These are phyloP conservation scores for Diaporthe ilicicola DNA, from an alignment of 2,329 filamentous ascomycete species.

Conservation along the genomic window DNA sequence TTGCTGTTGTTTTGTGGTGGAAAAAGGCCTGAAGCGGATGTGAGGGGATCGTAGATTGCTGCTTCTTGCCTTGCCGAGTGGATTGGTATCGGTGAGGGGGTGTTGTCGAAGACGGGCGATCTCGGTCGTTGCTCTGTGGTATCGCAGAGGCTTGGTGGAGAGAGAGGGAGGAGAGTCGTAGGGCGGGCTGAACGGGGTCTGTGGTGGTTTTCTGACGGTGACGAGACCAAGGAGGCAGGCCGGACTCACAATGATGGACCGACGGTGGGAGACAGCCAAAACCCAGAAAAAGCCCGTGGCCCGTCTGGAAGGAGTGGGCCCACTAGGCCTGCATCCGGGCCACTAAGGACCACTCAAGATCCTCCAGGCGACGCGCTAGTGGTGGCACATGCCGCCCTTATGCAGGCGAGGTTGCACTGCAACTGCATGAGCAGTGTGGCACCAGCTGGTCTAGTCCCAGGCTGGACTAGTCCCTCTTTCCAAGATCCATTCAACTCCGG, in stretches of 20 bases:
- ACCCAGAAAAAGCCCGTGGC: slow-evolving; percentile 21
- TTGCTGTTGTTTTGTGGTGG: background rate
- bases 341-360: background rate
- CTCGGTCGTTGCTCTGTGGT: slow-evolving; percentile 13
- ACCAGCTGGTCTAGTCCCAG: background rate
- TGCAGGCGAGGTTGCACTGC: slow-evolving; percentile 10
- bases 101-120: slow-evolving; percentile 8
- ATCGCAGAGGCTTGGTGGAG: slow-evolving; percentile 19
- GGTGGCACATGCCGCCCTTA: slow-evolving; percentile 21
- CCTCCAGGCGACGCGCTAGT: background rate
- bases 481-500: slow-evolving; percentile 10
- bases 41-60: slow-evolving; percentile 17
- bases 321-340: background rate
- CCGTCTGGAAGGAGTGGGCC: slow-evolving; percentile 8
- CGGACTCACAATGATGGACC: slow-evolving; percentile 18
- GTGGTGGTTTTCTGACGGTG: slow-evolving; percentile 26
- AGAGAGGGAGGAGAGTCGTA: slow-evolving; percentile 5
- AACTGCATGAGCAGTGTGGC: slow-evolving; percentile 10
- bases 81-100: slow-evolving; percentile 8
- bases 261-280: background rate
- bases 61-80: slow-evolving; percentile 4
- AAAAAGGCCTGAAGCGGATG: background rate
- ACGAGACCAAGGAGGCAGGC: slow-evolving; percentile 3
- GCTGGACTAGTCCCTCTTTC: background rate
- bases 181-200: slow-evolving; percentile 22